Evolutionary conservation across 768 basidiomycete genomes (phyloP), one percentile per base, ranked within the genome.

Genomic region (Suillus americanus): DNA sequence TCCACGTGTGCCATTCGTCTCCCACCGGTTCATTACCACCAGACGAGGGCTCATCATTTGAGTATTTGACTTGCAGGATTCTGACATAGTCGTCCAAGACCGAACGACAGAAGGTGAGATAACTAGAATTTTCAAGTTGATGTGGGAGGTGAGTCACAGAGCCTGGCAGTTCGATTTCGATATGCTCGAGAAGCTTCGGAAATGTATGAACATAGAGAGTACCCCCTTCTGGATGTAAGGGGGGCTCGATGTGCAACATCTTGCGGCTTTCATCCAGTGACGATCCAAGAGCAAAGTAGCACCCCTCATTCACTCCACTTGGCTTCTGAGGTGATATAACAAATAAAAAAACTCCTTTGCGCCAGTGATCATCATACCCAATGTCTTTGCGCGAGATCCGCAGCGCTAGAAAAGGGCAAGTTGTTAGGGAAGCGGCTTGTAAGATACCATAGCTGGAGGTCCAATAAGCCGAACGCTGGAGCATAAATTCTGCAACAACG

Each of bases 191-290:
- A 20, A 62, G 50, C 28, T 5, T 33, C 7, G 62, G 50, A 38
- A 62, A 54, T 51, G 61, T 62, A 35, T 53, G 61, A 10, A 62
- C 23, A n/a, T 53, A 62, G 18, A 53, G 46, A 28, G 48, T 25
- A 53, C 8, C 10, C 30, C 16, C 25, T 12, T 12, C 35, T 50
- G 61, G 28, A 30, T 10, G 48, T 38, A 48, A 25, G n/a, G 46
- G 46, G 12, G 46, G 46, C 23, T 48, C 46, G 13, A 48, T 10
- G 5, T 48, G 23, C 46, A 48, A 48, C 12, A 6, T 25, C 23
- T 48, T 23, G 12, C 23, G 23, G 12, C 12, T 10, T 23, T 25
- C 12, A n/a, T 48, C 20, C 23, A 48, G 23, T 23, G 13, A 48
- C 2, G 46, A 48, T 62, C 46, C 61, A 2, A 62, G 48, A 33